Conservation (phyloP, 2,329 filamentous ascomycete species). For the Xylariaceae sp. region DNA sequence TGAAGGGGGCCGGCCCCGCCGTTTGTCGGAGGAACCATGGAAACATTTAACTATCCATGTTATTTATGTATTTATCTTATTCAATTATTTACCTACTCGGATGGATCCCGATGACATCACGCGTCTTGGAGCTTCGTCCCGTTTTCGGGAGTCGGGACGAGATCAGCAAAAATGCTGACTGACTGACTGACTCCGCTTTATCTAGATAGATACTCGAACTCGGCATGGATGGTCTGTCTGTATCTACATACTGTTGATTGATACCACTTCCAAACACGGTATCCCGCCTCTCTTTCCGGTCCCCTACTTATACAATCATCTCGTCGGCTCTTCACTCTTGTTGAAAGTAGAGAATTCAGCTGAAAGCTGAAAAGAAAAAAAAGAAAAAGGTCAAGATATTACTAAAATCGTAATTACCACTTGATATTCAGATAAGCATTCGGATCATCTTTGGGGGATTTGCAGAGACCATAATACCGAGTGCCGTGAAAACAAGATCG, state of each 20-base stretch:
- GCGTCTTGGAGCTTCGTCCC: neutral
- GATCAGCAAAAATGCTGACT: no score
- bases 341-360: slow-evolving; percentile 52
- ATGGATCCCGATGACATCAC: neutral
- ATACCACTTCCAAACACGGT: slow-evolving; percentile 52
- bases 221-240: no score
- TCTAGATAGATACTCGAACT: slow-evolving; percentile 1
- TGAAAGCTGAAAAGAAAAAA: neutral
- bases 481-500: neutral
- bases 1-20: neutral
- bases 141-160: neutral
- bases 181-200: neutral
- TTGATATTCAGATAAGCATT: neutral
- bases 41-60: neutral
- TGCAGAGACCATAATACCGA: neutral
- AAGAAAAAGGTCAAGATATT: neutral
- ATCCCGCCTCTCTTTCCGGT: slow-evolving; percentile 48
- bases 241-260: neutral
- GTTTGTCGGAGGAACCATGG: neutral
- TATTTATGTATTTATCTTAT: neutral
- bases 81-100: neutral
- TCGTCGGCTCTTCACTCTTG: slow-evolving; percentile 45
- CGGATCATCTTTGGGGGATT: neutral
- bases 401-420: no score
- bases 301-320: slow-evolving; percentile 45